phyloP scores from a whole-genome alignment of 2,329 filamentous ascomycete species.

The Emmonsiellopsis sp. region DNA sequence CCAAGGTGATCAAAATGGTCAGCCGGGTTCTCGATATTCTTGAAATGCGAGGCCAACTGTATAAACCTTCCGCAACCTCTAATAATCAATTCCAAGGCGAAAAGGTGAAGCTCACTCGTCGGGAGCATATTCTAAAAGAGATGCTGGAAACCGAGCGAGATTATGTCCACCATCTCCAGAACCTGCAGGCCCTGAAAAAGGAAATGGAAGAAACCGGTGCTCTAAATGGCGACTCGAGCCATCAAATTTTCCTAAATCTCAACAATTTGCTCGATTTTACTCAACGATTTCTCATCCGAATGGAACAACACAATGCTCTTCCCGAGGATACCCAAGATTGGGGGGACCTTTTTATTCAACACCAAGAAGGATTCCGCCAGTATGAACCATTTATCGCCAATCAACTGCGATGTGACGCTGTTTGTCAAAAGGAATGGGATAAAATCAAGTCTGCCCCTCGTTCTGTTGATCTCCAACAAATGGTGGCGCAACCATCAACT shows the following conservation, averaged over 20 bases:
- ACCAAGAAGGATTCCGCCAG: constrained; percentile 80
- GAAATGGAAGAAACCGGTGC: constrained; percentile 78
- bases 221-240: constrained; percentile 79
- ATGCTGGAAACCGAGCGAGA: constrained; percentile 92
- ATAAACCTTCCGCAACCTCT: constrained; percentile 44
- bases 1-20: constrained; percentile 75
- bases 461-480: constrained; percentile 58
- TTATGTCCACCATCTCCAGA: constrained; percentile 94
- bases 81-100: constrained; percentile 41
- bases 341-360: constrained; percentile 81
- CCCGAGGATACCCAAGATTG: constrained; percentile 71
- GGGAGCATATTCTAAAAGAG: constrained; percentile 85
- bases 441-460: constrained; percentile 64
- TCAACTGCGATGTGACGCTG: constrained; percentile 77
- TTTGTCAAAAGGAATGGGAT: constrained; percentile 77
- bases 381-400: constrained; percentile 98
- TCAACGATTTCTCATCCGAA: constrained; percentile 83
- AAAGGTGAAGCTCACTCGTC: constrained; percentile 53
- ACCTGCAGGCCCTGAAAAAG: constrained; percentile 85
- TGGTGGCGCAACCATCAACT: constrained; percentile 78
- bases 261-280: constrained; percentile 94
- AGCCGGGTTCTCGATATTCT: constrained; percentile 85
- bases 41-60: constrained; percentile 67
- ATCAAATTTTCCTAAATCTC: constrained; percentile 93
- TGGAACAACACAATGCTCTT: constrained; percentile 89